Evolutionary conservation across 1,284 basidiomycete genomes (phyloP), one percentile per base, ranked within the genome.

Genomic region (Gymnopus androsaceus): DNA sequence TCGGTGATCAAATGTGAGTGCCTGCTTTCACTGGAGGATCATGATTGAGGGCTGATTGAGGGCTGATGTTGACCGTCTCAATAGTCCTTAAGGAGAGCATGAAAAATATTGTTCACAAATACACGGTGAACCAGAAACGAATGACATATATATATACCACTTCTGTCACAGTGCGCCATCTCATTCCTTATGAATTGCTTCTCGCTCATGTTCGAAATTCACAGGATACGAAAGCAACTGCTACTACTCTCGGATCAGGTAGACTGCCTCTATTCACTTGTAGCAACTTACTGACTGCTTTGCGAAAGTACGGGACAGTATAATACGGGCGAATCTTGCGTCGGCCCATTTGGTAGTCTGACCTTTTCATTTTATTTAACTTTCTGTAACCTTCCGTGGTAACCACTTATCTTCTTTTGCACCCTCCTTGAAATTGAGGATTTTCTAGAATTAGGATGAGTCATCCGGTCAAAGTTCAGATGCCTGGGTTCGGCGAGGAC

Each of bases 131-230:
- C 5, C 71, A 75, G 44, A 71, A 72, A 3, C 70, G 82, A 33
- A 69, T 73, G 19, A 78, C 78, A 58, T 85, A 86, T 64, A 77
- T 80, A 34, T 84, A 85, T 65, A 64, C 82, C 2, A 87, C 85
- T 0, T 81, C 81, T n/a, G 84, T 83, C 4, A 79, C 79, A 42
- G 84, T 85, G 64, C 59, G 82, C n/a, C n/a, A n/a, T n/a, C 76
- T 37, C 53, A n/a, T n/a, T n/a, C n/a, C n/a, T n/a, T n/a, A n/a
- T n/a, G n/a, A n/a, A n/a, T n/a, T n/a, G 46, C 21, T 30, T 4
- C 12, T 3, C 38, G 45, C 14, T 31, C 38, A 11, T n/a, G n/a
- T n/a, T n/a, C n/a, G n/a, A n/a, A n/a, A n/a, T n/a, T n/a, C n/a
- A n/a, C 55, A 79, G 77, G 72, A 81, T 58, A 77, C 77, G 2